Base-by-base conservation (phyloP, 2,329 filamentous ascomycete genomes). In the Botrytis cinerea region DNA sequence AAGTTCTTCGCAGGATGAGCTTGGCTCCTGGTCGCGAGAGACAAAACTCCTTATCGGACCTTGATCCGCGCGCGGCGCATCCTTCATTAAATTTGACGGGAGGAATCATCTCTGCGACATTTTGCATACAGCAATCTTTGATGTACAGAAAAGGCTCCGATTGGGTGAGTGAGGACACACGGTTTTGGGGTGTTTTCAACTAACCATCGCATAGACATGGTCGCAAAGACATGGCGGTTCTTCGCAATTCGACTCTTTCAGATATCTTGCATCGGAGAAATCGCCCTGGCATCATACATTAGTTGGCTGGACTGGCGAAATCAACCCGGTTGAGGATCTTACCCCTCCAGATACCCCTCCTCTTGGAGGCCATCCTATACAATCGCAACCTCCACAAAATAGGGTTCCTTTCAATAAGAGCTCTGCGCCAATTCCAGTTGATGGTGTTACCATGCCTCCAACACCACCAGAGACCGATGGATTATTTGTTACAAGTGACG, bases 261-360 rank as follows among this genome's bases (percentile, higher is more conserved):
- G 91, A 73, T 91, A 97, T 83, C 89, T 98, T 62, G 93, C 94
- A 5, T 97, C 94, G n/a, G 87, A 92, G 73, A 87, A 92, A 61
- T 91, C 92, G 2, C 90, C 92, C 32, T 98, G 95, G 95, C 93
- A 94, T 79, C 95, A 98, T 84, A 96, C 91, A 0, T 88, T 98
- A 9, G 93, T 98, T 71, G 95, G 94, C 63, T 98, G 95, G 95
- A 97, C 95, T 4, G 95, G 95, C 74, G 95, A 98, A 82, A 92
- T 95, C 74, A 88, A 91, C 73, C 84, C 82, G 6, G 83, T 85
- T 59, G 85, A 87, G 62, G 80, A 82, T 32, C 76, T 84, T 20
- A 85, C 85, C 8, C 83, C 86, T 2, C 84, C 86, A 28, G 82
- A 83, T 71, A 86, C 85, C 0, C 86, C 87, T 43, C 84, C 85